Percentiles rank a stretch among this genome's conserved stretches.
phyloP scores from a whole-genome alignment of 208 protist genomes.

The Strigomonas galati region DNA sequence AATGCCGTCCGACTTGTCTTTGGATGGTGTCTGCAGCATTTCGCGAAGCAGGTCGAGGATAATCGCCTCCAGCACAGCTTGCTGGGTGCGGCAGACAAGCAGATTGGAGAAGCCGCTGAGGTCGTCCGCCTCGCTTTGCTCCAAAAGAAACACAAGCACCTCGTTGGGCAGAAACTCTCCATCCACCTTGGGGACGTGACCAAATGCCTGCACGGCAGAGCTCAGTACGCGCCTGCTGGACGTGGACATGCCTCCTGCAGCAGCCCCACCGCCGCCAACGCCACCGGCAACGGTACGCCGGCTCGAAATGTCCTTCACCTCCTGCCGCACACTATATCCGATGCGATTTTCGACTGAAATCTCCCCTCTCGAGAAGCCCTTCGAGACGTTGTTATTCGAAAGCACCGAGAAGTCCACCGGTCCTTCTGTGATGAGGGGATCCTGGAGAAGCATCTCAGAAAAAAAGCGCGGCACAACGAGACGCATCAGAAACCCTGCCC shows the following conservation, averaged over 20 bases:
- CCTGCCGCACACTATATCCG: background rate
- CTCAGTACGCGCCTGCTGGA: background rate
- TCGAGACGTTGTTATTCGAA: constrained; percentile 10
- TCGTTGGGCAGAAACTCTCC: background rate
- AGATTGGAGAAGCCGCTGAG: background rate
- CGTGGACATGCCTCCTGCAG: too few species aligned
- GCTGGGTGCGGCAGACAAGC: background rate
- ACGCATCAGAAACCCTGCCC: constrained; percentile 67
- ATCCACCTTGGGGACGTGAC: background rate
- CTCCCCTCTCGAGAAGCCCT: constrained; percentile 37
- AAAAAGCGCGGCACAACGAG: constrained; percentile 60
- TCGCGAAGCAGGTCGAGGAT: background rate
- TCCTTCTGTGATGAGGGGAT: constrained; percentile 13
- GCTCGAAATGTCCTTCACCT: background rate
- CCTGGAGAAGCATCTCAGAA: constrained; percentile 45
- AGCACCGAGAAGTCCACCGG: background rate
- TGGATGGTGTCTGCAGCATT: background rate
- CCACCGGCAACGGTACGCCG: background rate
- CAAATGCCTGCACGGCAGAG: background rate
- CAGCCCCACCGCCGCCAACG: too few species aligned
- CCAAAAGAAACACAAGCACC: background rate
- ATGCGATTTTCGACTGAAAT: constrained; percentile 18
- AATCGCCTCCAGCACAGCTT: background rate
- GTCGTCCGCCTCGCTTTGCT: background rate
- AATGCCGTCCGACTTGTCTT: background rate